phyloP scores from a whole-genome alignment of 148 eudicot genomes.

The Linanthus parryae region DNA sequence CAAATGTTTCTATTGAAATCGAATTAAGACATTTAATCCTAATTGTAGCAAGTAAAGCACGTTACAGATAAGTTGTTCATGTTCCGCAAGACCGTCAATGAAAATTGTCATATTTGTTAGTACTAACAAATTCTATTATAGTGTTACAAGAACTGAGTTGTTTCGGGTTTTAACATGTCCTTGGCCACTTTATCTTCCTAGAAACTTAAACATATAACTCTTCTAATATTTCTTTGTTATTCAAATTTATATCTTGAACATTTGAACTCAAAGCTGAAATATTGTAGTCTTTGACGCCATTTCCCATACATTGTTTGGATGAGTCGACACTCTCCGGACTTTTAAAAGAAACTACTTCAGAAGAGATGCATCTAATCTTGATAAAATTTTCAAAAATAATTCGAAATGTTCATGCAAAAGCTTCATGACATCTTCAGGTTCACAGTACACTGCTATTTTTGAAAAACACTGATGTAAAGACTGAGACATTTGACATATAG shows the following conservation, averaged over 20 bases:
- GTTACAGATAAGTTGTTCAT: background rate
- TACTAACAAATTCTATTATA: too few relatives aligned
- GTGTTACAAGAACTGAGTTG: too few relatives aligned
- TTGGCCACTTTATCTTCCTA: background rate
- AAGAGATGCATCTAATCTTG: too few relatives aligned
- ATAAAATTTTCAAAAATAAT: background rate
- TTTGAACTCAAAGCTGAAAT: background rate
- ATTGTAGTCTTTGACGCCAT: background rate
- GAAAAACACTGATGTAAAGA: background rate
- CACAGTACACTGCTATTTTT: background rate
- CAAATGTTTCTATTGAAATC: background rate
- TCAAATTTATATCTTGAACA: too few relatives aligned
- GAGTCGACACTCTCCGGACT: background rate
- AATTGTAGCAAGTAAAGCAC: background rate
- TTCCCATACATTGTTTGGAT: background rate
- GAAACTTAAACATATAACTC: background rate
- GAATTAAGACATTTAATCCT: background rate
- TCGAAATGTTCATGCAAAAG: background rate
- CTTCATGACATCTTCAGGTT: background rate
- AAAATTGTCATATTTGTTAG: too few relatives aligned
- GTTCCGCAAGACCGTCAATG: background rate
- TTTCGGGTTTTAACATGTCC: background rate
- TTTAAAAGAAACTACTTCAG: background rate
- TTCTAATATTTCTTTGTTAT: background rate
- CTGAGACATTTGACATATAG: background rate